Conservation (phyloP, 2,329 filamentous ascomycete genomes). For the Diplodia sapinea region DNA sequence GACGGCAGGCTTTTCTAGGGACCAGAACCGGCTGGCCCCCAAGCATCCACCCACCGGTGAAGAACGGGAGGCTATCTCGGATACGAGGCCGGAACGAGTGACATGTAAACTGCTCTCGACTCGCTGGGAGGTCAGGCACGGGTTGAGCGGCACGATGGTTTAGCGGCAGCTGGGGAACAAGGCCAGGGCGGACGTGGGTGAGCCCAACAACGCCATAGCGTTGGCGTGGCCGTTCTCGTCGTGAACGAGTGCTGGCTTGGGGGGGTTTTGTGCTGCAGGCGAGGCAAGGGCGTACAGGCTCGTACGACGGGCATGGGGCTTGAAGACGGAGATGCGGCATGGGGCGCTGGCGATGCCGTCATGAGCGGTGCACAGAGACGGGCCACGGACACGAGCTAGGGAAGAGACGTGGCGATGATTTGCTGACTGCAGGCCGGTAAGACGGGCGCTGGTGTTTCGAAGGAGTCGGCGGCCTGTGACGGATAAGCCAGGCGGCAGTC, state of each 20-base stretch:
- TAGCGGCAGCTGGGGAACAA: neutral
- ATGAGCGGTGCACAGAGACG: constrained; percentile 1
- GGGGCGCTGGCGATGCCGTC: neutral
- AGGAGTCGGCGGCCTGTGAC: constrained; percentile 9
- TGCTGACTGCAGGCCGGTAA: constrained; percentile 14
- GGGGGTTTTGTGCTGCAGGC: neutral
- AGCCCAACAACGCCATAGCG: neutral
- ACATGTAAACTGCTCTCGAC: neutral
- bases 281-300: constrained; percentile 5
- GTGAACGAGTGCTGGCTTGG: neutral
- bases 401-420: constrained; percentile 7
- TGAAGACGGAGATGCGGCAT: constrained; percentile 2
- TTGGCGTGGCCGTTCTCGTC: neutral
- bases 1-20: neutral
- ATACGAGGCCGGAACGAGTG: constrained; percentile 3
- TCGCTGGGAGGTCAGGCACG: neutral
- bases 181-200: neutral
- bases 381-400: constrained; percentile 2
- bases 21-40: neutral
- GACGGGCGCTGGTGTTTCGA: neutral
- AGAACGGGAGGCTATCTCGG: neutral
- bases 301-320: neutral
- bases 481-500: constrained; percentile 12
- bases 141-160: constrained; percentile 1
- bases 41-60: neutral